These are phyloP conservation scores for Zelonia costaricensis DNA, from an alignment of 208 protist species.

Conservation along the genomic window DNA sequence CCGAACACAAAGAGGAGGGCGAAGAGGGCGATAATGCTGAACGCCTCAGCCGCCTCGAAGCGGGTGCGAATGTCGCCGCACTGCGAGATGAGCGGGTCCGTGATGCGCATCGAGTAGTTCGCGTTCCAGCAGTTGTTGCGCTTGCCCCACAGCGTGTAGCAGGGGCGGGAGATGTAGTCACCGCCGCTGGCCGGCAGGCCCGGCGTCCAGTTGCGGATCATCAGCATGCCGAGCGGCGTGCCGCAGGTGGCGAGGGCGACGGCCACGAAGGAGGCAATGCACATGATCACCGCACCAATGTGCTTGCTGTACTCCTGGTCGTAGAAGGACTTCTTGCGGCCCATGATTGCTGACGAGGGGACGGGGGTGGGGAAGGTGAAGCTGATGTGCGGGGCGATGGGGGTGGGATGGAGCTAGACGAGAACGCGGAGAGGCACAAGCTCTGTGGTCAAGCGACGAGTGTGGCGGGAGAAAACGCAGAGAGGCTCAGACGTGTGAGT, in stretches of 20 bases:
- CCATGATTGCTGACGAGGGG: slow-evolving; percentile 31
- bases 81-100: slow-evolving; percentile 21
- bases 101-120: slow-evolving; percentile 45
- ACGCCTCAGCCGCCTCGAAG: slow-evolving; percentile 55
- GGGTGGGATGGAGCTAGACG: too few species aligned
- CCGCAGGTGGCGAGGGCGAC: slow-evolving; percentile 44
- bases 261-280: slow-evolving; percentile 45
- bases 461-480: too few species aligned
- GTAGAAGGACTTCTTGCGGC: slow-evolving; percentile 49
- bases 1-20: slow-evolving; percentile 31
- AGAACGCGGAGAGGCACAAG: too few species aligned
- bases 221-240: slow-evolving; percentile 48
- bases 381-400: neutral
- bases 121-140: slow-evolving; percentile 43
- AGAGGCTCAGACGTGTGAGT: too few species aligned
- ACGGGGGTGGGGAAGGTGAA: neutral
- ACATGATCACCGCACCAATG: slow-evolving; percentile 50
- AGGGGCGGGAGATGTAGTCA: slow-evolving; percentile 12
- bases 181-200: neutral
- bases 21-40: slow-evolving; percentile 59
- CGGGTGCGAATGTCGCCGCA: slow-evolving; percentile 43
- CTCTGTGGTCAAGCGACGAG: too few species aligned
- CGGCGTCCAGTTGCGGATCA: slow-evolving; percentile 9
- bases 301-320: slow-evolving; percentile 47
- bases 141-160: slow-evolving; percentile 66